These are phyloP conservation scores for Musa acuminata DNA, from an alignment of 176 grass and related monocot species.

Conservation along the genomic window DNA sequence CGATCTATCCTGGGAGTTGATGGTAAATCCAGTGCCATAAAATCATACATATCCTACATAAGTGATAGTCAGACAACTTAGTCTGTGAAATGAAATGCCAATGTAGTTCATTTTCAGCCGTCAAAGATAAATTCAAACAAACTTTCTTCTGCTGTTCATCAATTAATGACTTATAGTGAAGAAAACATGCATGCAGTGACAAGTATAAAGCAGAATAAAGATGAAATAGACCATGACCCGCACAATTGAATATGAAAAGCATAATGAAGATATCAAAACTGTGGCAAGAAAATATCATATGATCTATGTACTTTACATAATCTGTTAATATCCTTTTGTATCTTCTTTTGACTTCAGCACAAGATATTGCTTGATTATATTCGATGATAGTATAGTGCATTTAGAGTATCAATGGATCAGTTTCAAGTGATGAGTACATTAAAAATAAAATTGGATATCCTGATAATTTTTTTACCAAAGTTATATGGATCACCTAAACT, in stretches of 20 bases:
- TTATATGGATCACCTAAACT: background rate
- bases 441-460: too few species aligned
- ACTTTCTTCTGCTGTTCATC: too few species aligned
- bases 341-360: background rate
- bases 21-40: conserved; percentile 79
- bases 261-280: background rate
- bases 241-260: background rate
- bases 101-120: background rate
- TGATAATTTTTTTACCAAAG: too few species aligned
- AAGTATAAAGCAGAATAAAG: background rate
- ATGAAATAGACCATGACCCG: background rate
- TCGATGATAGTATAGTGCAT: background rate
- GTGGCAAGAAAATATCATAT: background rate
- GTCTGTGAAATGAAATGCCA: background rate
- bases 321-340: too few species aligned
- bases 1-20: conserved; percentile 89
- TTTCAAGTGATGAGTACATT: background rate
- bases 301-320: background rate
- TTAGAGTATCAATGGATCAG: background rate
- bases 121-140: background rate
- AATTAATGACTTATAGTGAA: too few species aligned
- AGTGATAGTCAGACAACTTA: background rate
- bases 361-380: background rate
- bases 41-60: conserved; percentile 95
- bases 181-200: background rate